Base-by-base conservation (phyloP, 768 basidiomycete genomes). In the Trametes villosa region DNA sequence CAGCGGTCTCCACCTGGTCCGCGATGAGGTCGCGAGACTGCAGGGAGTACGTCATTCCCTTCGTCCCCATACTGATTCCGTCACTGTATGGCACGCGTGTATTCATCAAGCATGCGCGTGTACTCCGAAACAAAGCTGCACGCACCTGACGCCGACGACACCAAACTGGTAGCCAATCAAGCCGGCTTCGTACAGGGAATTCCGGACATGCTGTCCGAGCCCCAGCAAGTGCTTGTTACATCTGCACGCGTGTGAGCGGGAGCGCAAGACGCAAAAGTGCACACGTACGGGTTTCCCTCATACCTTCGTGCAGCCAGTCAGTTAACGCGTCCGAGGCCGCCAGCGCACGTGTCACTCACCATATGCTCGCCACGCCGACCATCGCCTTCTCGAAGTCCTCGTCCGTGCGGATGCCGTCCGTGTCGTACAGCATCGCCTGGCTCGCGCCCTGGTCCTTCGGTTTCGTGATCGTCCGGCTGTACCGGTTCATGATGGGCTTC, bases 401-500 rank as follows among this genome's bases (percentile, higher is more conserved):
- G 65, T 96, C 91, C 17, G 68, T 76, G 26, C 82, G 77, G 62
- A 99, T 84, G 30, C 93, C 96, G 34, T 98, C 97, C 1, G 97
- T 99, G n/a, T 95, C 97, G 76, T 95, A 99, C 49, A 99, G 79
- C 97, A 99, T 98, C 33, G 97, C 97, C 86, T 98, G 96, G 72
- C 92, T 94, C 31, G 96, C 96, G 33, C 93, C 96, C 74, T 99
- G 96, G 69, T 88, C 87, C 75, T 98, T 99, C 29, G 93, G 89
- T 71, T 89, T 86, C 11, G 97, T 98, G 68, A 98, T 83, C 31
- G 81, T 80, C 66, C 88, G 82, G 72, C 91, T 93, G 79, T 94
- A 87, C 56, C 81, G 75, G 71, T 86, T 86, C 70, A 84, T 65
- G 60, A 76, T 56, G 42, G 71, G 68, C 22, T 71, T 71, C 40